Percentiles rank a stretch among this genome's conserved stretches.
These are phyloP conservation scores for Mortierella hygrophila DNA, from an alignment of 192 early-diverging fungal genomes.

Conservation along the genomic window DNA sequence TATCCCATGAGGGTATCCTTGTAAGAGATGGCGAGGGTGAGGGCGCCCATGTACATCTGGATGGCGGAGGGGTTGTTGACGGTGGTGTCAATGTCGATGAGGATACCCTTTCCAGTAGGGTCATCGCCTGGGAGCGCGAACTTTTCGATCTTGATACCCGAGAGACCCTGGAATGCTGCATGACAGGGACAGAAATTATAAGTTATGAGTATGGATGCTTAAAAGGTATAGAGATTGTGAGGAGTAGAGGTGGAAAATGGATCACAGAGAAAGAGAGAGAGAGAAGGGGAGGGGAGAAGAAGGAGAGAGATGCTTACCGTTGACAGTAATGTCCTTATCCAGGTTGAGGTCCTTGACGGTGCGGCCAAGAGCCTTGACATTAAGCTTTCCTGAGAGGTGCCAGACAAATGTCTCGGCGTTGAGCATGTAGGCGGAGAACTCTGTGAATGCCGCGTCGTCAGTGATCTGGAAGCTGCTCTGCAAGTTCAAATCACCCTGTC, in stretches of 20 bases:
- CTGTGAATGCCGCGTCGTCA: constrained; percentile 56
- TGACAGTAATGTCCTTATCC: constrained; percentile 62
- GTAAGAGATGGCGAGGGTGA: constrained; percentile 60
- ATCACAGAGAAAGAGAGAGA: too few relatives aligned
- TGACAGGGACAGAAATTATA: background rate
- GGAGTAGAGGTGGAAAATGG: too few relatives aligned
- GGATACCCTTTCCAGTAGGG: constrained; percentile 66
- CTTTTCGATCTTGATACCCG: constrained; percentile 56
- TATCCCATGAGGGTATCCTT: constrained; percentile 58
- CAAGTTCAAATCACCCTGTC: constrained; percentile 12
- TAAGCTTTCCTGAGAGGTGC: constrained; percentile 58
- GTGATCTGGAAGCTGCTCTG: constrained; percentile 51
- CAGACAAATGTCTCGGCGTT: constrained; percentile 58
- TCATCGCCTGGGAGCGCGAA: constrained; percentile 66
- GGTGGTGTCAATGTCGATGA: constrained; percentile 60
- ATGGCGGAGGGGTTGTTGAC: constrained; percentile 65
- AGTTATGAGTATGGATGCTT: background rate
- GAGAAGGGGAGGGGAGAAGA: background rate
- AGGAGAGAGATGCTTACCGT: constrained; percentile 41
- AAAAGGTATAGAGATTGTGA: too few relatives aligned
- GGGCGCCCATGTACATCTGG: constrained; percentile 64
- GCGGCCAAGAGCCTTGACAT: constrained; percentile 58
- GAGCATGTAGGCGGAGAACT: constrained; percentile 65
- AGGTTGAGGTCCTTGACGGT: constrained; percentile 61
- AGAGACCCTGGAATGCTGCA: constrained; percentile 62